Evolutionary conservation across 371 early-diverging fungal species (phyloP).

Genomic region (Circinella minor): DNA sequence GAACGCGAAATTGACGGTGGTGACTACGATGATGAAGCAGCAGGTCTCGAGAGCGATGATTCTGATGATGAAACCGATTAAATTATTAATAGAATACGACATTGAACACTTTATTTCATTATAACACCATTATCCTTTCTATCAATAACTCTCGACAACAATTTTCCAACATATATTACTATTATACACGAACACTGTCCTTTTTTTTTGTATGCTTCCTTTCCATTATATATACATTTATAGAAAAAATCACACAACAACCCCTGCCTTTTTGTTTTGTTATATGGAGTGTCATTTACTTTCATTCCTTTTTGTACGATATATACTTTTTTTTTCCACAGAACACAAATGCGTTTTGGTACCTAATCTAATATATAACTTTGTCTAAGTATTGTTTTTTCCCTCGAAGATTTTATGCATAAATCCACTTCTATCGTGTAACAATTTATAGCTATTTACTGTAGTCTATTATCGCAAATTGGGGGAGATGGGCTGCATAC

Average conservation of each 20-base stretch:
- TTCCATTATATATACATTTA: neutral
- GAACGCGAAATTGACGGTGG: conserved; percentile 61
- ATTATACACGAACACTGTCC: neutral
- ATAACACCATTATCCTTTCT: too few species aligned
- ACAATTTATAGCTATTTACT: too few species aligned
- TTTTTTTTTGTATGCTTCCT: neutral
- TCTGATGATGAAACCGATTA: conserved; percentile 34
- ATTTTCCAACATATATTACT: too few species aligned
- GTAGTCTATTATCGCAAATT: too few species aligned
- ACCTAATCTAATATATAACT: neutral
- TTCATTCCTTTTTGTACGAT: conserved; percentile 2
- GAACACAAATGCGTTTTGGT: too few species aligned
- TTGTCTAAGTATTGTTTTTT: too few species aligned
- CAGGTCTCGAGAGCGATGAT: conserved; percentile 30
- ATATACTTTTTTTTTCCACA: neutral
- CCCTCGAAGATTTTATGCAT: too few species aligned
- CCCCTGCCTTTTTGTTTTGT: neutral
- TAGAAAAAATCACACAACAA: neutral
- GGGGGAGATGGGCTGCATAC: too few species aligned
- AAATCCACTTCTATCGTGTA: too few species aligned
- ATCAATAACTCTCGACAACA: too few species aligned
- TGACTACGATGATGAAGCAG: conserved; percentile 56
- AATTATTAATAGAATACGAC: neutral
- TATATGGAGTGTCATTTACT: neutral
- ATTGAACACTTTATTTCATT: too few species aligned